Evolutionary conservation across 129 eudicot species (phyloP).

Genomic region (Pulicaria dysenterica): DNA sequence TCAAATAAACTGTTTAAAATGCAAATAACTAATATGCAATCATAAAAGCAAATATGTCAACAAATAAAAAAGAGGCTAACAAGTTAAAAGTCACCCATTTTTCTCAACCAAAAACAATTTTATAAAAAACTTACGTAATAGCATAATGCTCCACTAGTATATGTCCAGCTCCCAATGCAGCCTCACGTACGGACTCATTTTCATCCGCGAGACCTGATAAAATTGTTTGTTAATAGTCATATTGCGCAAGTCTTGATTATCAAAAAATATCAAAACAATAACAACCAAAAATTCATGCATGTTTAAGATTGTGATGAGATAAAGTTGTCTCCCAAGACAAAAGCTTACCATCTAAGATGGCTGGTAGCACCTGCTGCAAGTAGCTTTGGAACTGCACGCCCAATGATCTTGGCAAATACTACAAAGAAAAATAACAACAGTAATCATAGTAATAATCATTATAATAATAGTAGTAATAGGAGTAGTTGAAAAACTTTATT

Average conservation of each 20-base stretch:
- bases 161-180: slow-evolving; percentile 98
- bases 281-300: background rate
- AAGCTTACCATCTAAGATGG: slow-evolving; percentile 86
- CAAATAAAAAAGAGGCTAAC: background rate
- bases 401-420: slow-evolving; percentile 93
- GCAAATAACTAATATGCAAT: background rate
- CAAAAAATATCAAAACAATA: background rate
- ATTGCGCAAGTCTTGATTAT: background rate
- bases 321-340: background rate
- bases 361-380: slow-evolving; percentile 89
- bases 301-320: background rate
- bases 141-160: slow-evolving; percentile 99
- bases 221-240: background rate
- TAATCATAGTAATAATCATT: no score
- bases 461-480: background rate
- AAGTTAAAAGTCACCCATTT: background rate
- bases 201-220: slow-evolving; percentile 94
- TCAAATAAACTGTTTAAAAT: background rate
- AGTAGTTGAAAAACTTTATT: no score
- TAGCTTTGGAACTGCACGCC: slow-evolving; percentile 97
- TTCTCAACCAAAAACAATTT: background rate
- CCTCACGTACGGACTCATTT: slow-evolving; percentile 98
- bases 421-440: slow-evolving; percentile 21
- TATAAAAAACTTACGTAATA: slow-evolving; percentile 59
- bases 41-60: background rate